These are phyloP conservation scores for Hyaloraphidium curvatum DNA, from an alignment of 192 early-diverging fungal genomes.

Conservation along the genomic window DNA sequence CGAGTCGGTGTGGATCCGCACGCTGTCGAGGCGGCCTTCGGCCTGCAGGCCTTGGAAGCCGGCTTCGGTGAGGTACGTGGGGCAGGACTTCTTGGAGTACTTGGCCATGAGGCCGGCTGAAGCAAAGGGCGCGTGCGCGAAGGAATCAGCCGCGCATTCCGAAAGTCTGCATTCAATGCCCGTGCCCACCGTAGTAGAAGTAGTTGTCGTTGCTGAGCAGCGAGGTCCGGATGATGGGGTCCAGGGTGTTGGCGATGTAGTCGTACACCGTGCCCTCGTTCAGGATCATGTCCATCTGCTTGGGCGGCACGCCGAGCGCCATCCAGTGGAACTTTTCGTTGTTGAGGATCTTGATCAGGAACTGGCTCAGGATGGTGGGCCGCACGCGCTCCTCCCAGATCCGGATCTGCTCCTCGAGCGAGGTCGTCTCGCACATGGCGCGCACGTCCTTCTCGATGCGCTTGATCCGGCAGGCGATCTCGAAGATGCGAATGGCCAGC, in stretches of 20 bases:
- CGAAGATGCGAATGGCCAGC: slow-evolving; percentile 45
- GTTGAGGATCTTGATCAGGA: slow-evolving; percentile 43
- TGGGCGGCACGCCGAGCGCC: slow-evolving; percentile 63
- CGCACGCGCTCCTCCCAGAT: slow-evolving; percentile 48
- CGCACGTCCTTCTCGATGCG: slow-evolving; percentile 32
- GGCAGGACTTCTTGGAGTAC: slow-evolving; percentile 45
- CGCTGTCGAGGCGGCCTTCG: slow-evolving; percentile 30
- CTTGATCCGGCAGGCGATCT: slow-evolving; percentile 33
- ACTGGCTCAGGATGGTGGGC: slow-evolving; percentile 34
- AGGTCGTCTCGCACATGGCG: slow-evolving; percentile 26
- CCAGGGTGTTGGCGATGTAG: slow-evolving; percentile 59
- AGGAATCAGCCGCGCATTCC: no score
- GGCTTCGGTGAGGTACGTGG: slow-evolving; percentile 50
- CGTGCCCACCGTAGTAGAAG: slow-evolving; percentile 75
- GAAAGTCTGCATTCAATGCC: no score
- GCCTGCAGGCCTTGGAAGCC: slow-evolving; percentile 36
- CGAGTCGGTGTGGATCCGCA: slow-evolving; percentile 64
- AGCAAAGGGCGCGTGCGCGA: no score
- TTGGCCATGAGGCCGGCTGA: no score
- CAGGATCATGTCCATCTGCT: slow-evolving; percentile 69
- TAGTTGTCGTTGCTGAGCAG: slow-evolving; percentile 55
- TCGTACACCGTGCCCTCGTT: slow-evolving; percentile 27
- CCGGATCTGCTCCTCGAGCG: slow-evolving; percentile 36
- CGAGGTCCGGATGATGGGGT: slow-evolving; percentile 43
- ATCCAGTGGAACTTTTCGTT: slow-evolving; percentile 71